Evolutionary conservation across 768 basidiomycete genomes (phyloP).

Genomic region (Leccinum arenicola): DNA sequence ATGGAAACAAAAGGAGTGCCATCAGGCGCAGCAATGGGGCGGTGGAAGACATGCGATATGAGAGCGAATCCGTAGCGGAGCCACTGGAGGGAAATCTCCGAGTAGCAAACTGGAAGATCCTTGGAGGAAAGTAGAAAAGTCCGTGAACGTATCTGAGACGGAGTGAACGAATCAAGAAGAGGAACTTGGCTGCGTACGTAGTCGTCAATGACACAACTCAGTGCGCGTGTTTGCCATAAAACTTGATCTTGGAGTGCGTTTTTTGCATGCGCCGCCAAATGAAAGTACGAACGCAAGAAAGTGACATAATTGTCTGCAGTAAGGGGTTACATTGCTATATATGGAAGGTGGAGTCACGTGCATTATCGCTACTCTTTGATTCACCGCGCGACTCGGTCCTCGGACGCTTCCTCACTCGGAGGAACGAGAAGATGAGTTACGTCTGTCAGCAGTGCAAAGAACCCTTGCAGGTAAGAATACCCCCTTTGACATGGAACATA

Average conservation of each 20-base stretch:
- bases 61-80: not conserved
- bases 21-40: not conserved
- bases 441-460: constrained; percentile 92
- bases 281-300: not conserved
- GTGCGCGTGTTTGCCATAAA: constrained; percentile 9
- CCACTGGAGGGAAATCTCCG: not conserved
- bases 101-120: constrained; percentile 1
- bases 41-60: not conserved
- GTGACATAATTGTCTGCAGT: not conserved
- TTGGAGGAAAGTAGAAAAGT: not conserved
- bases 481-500: not conserved
- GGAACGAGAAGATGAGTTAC: constrained; percentile 37
- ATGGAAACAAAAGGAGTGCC: constrained; percentile 3
- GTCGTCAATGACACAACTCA: constrained; percentile 3
- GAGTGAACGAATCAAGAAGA: not conserved
- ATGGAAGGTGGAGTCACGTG: not conserved
- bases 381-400: not conserved
- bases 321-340: not conserved
- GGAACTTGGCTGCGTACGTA: constrained; percentile 1
- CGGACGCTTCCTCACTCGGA: no score
- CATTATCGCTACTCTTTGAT: not conserved
- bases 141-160: constrained; percentile 1
- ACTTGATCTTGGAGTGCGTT: constrained; percentile 12
- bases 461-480: constrained; percentile 65
- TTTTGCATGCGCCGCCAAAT: constrained; percentile 17